phyloP scores from a whole-genome alignment of 2,329 filamentous ascomycete genomes.

The Alternaria triticina region DNA sequence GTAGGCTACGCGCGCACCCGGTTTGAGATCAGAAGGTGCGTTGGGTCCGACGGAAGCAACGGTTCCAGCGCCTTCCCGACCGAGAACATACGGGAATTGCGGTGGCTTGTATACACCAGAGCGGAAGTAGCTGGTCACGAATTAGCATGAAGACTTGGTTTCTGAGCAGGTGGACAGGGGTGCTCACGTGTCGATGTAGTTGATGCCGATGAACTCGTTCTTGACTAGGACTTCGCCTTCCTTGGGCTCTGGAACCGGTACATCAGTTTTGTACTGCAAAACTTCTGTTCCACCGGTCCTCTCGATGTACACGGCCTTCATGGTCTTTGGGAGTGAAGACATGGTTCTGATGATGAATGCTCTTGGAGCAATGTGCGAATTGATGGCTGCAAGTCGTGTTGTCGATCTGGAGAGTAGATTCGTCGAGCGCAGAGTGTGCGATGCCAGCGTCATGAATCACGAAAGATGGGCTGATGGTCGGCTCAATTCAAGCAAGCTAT shows the following conservation, averaged over 20 bases:
- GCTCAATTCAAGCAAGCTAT: background rate
- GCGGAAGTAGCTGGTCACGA: slow-evolving; percentile 72
- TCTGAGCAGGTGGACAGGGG: background rate
- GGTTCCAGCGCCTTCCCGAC: slow-evolving; percentile 78
- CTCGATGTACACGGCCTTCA: slow-evolving; percentile 76
- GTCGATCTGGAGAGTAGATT: slow-evolving; percentile 10
- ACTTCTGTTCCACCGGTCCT: slow-evolving; percentile 76
- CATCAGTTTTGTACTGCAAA: slow-evolving; percentile 71
- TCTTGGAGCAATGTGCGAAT: slow-evolving; percentile 22
- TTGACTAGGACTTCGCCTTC: slow-evolving; percentile 79
- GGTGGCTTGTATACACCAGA: slow-evolving; percentile 77
- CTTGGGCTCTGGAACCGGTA: slow-evolving; percentile 71
- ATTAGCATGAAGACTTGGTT: background rate
- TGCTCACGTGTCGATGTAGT: slow-evolving; percentile 81
- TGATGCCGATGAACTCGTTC: slow-evolving; percentile 81
- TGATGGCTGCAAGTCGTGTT: slow-evolving; percentile 25
- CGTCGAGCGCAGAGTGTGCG: slow-evolving; percentile 12
- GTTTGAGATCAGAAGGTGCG: slow-evolving; percentile 60
- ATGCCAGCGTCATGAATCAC: slow-evolving; percentile 23
- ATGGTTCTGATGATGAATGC: slow-evolving; percentile 39
- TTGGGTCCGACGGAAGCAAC: slow-evolving; percentile 67
- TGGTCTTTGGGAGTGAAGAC: slow-evolving; percentile 66
- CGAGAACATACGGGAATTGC: slow-evolving; percentile 74
- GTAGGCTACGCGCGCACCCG: slow-evolving; percentile 76
- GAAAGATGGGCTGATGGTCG: background rate